phyloP scores from a whole-genome alignment of 2,329 filamentous ascomycete genomes.

The Lasiodiplodia hormozganensis region DNA sequence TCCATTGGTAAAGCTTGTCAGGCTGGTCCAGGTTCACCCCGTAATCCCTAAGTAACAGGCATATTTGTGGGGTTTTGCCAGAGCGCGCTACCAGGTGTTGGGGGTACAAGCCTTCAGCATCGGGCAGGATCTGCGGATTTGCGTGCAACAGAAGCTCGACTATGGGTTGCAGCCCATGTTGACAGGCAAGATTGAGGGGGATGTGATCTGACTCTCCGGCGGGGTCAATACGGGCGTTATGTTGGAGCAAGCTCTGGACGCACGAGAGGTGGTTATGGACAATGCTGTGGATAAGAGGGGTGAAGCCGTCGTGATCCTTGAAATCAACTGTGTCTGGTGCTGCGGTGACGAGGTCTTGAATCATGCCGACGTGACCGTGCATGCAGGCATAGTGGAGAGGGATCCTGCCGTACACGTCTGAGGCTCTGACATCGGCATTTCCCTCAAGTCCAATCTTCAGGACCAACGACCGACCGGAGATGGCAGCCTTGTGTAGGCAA shows the following conservation, averaged over 20 bases:
- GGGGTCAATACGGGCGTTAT: conserved; percentile 85
- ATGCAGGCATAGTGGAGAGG: conserved; percentile 96
- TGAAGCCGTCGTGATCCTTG: conserved; percentile 97
- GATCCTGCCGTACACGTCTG: conserved; percentile 92
- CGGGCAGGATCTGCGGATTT: conserved; percentile 82
- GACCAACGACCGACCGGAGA: conserved; percentile 84
- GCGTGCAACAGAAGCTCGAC: conserved; percentile 84
- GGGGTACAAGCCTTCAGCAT: conserved; percentile 96
- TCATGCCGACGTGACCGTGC: conserved; percentile 86
- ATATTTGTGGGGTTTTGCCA: conserved; percentile 78
- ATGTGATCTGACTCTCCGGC: conserved; percentile 89
- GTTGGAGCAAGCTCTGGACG: conserved; percentile 77
- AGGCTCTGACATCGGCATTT: conserved; percentile 77
- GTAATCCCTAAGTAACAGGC: conserved; percentile 81
- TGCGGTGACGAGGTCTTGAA: conserved; percentile 73
- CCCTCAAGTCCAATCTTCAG: conserved; percentile 76
- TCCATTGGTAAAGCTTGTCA: conserved; percentile 98
- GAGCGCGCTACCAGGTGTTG: conserved; percentile 94
- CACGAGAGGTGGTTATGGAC: conserved; percentile 84
- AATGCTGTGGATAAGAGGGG: conserved; percentile 92
- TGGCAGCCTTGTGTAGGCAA: conserved; percentile 94
- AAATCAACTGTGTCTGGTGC: conserved; percentile 80
- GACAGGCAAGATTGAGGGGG: conserved; percentile 91
- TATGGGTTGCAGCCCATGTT: conserved; percentile 85
- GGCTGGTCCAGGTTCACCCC: conserved; percentile 90